Evolutionary conservation across 345 rosid genomes (phyloP), one percentile per base, ranked within the genome.

Genomic region (Adansonia digitata): DNA sequence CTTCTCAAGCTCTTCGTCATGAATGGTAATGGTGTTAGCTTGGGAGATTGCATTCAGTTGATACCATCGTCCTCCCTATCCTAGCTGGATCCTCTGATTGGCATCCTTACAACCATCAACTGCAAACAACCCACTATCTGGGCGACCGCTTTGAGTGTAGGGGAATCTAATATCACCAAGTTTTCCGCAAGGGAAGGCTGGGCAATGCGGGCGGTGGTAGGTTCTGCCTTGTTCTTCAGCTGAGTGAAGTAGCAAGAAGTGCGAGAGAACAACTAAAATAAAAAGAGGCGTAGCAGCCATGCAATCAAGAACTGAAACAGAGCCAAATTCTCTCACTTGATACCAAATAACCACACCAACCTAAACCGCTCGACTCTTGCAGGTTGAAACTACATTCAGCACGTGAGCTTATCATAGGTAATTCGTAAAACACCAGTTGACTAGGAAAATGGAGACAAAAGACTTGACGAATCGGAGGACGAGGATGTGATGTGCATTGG

Each of bases 1-100:
- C 20, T 29, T 46, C 2, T 63, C 40, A 46, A 70, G 4, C 61
- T 35, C 18, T 84, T 86, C 2, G 57, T 71, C 49, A 81, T 73
- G 17, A 68, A 68, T 46, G 24, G n/a, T 45, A 42, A 84, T 57
- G 10, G 76, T 64, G 45, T 67, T 2, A 42, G 78, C 85, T 73
- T 82, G 78, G 62, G 83, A 72, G 73, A 89, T 78, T 69, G 18
- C 48, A 0, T 3, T 9, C 22, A 87, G 20, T 57, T 11, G 1
- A 17, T 75, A 87, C 84, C 77, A 76, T 24, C 6, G 1, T 40
- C 76, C 85, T 1, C 43, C 37, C 22, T 42, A 53, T 53, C 2
- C 80, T 48, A 89, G 71, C 57, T 82, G 86, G 43, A 86, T 77
- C 76, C 46, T 79, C 55, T 65, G 74, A 7, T 2, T 1, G 18